Conservation (phyloP, 2,329 filamentous ascomycete genomes). For the Aureobasidium musti region DNA sequence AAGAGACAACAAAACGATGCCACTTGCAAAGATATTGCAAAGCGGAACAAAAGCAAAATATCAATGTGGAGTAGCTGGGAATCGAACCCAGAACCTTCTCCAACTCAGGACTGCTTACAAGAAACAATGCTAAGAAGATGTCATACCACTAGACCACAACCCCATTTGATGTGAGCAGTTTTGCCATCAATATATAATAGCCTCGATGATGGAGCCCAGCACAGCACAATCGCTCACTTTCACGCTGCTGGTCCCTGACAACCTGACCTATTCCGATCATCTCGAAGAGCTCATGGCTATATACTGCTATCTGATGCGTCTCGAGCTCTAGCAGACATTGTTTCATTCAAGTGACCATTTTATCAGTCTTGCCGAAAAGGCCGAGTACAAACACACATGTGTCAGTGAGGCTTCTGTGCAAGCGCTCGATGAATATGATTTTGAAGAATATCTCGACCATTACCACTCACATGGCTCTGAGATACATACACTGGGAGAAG, state of each 20-base stretch:
- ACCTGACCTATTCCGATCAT: no score
- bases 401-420: background rate
- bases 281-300: no score
- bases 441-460: background rate
- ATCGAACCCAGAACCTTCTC: constrained; percentile 26
- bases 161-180: background rate
- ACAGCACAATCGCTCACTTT: no score
- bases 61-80: constrained; percentile 21
- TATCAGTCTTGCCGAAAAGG: no score
- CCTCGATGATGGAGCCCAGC: no score
- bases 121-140: constrained; percentile 21
- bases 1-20: no score
- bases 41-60: background rate
- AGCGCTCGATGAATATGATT: background rate
- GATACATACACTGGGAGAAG: background rate
- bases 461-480: background rate
- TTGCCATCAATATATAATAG: no score
- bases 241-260: no score
- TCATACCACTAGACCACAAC: constrained; percentile 27
- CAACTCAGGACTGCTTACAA: background rate
- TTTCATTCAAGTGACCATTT: background rate
- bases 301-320: no score
- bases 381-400: background rate
- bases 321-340: no score
- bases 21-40: no score